Evolutionary conservation across 768 basidiomycete species (phyloP).

Genomic region (Gloeopeniophorella convolvens): DNA sequence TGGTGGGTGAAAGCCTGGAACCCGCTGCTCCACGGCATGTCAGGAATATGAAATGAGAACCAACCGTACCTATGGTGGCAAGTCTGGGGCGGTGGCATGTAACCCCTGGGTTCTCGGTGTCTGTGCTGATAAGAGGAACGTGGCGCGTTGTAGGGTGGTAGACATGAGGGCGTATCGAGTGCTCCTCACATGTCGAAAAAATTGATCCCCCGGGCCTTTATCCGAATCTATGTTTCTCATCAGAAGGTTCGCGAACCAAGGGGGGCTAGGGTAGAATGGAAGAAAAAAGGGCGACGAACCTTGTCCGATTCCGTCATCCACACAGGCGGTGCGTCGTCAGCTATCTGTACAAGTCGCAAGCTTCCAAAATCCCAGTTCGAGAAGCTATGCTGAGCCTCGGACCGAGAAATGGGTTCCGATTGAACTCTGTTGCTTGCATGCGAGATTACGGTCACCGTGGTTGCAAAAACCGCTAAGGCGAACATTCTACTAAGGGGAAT

Average conservation of each 20-base stretch:
- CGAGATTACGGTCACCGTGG: too few relatives aligned
- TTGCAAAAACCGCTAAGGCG: too few relatives aligned
- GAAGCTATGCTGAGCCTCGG: too few relatives aligned
- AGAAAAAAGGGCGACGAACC: constrained; percentile 36
- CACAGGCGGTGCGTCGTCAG: constrained; percentile 57
- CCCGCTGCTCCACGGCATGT: constrained; percentile 24
- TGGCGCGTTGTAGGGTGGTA: too few relatives aligned
- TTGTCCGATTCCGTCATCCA: constrained; percentile 87
- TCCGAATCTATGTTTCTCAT: constrained; percentile 55
- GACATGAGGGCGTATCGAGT: not conserved
- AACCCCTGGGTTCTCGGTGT: constrained; percentile 17
- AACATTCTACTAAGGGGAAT: too few relatives aligned
- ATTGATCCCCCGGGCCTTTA: constrained; percentile 66
- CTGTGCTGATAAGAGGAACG: constrained; percentile 16
- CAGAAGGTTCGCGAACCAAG: not conserved
- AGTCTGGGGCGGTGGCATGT: constrained; percentile 14
- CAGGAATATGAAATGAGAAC: not conserved
- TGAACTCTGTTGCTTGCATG: too few relatives aligned
- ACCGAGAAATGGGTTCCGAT: too few relatives aligned
- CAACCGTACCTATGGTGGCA: not conserved
- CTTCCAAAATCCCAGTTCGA: too few relatives aligned
- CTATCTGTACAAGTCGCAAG: constrained; percentile 66
- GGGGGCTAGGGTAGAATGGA: too few relatives aligned
- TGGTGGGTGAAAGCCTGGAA: constrained; percentile 49
- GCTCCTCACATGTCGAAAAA: constrained; percentile 78